A percentile compares a stretch with the other conserved stretches of the same genome.
These are phyloP conservation scores for Arthrobotrys megalospora DNA, from an alignment of 2,329 filamentous ascomycete species.

Conservation along the genomic window DNA sequence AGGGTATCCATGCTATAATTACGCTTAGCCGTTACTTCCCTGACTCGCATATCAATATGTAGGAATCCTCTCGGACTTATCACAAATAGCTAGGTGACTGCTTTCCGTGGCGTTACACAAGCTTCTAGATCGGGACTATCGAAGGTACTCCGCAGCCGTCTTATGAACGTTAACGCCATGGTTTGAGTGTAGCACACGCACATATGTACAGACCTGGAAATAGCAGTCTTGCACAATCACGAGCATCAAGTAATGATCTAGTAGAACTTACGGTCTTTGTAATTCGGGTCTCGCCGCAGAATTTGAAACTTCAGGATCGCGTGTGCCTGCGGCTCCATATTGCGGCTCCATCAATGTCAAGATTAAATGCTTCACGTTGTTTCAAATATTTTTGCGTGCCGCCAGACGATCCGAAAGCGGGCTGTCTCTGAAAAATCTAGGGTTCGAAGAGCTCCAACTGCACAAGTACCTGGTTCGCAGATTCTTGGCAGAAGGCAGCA, in stretches of 20 bases:
- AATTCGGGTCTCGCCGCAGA: too few relatives aligned
- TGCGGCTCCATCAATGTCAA: too few relatives aligned
- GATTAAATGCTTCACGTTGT: too few relatives aligned
- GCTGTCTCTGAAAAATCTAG: conserved; percentile 12
- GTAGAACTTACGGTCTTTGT: too few relatives aligned
- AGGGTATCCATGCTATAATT: conserved; percentile 13
- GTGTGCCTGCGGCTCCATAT: too few relatives aligned
- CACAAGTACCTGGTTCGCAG: conserved; percentile 21
- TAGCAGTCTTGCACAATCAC: background rate
- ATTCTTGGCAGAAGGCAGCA: conserved; percentile 46
- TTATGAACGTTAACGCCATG: conserved; percentile 1
- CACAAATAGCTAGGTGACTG: conserved; percentile 25
- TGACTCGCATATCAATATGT: conserved; percentile 36
- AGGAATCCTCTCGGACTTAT: conserved; percentile 51
- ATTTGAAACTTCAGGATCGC: too few relatives aligned
- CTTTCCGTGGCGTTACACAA: conserved; percentile 28
- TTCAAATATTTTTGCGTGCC: too few relatives aligned
- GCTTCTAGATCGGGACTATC: conserved; percentile 29
- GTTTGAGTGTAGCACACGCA: background rate
- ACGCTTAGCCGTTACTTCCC: conserved; percentile 19
- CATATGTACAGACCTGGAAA: conserved; percentile 1
- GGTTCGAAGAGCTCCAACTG: conserved; percentile 39
- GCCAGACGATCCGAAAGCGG: background rate
- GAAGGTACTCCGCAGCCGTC: conserved; percentile 24
- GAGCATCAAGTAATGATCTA: too few relatives aligned